Conservation (phyloP, 148 eudicot species). For the Arbutus unedo region DNA sequence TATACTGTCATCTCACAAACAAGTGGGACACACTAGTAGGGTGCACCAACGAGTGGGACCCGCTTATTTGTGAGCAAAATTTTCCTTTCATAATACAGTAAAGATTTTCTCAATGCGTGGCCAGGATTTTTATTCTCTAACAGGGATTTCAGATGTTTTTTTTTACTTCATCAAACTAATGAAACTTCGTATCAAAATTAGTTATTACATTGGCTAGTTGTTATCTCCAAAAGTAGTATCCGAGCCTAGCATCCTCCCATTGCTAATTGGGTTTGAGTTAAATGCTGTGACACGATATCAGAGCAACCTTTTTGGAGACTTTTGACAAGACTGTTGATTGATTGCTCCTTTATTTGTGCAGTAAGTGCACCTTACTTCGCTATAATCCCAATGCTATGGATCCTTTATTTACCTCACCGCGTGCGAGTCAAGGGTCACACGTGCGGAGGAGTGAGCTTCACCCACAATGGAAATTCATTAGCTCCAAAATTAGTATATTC, state of each 20-base stretch:
- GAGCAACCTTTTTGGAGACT: too few relatives aligned
- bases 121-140: not conserved
- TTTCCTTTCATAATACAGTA: not conserved
- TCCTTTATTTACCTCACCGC: not conserved
- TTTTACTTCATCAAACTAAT: not conserved
- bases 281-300: not conserved
- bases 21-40: not conserved
- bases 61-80: not conserved
- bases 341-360: not conserved
- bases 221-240: not conserved
- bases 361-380: not conserved
- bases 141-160: not conserved
- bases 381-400: not conserved
- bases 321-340: not conserved
- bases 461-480: not conserved
- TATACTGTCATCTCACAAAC: not conserved
- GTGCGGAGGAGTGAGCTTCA: not conserved
- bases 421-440: not conserved
- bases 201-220: not conserved
- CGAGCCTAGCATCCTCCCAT: not conserved
- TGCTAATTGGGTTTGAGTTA: not conserved
- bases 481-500: not conserved
- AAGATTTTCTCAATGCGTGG: not conserved
- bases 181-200: not conserved
- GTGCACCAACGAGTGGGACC: not conserved